phyloP scores from a whole-genome alignment of 225 moss, liverwort and hornwort species.

The Climacium dendroides region DNA sequence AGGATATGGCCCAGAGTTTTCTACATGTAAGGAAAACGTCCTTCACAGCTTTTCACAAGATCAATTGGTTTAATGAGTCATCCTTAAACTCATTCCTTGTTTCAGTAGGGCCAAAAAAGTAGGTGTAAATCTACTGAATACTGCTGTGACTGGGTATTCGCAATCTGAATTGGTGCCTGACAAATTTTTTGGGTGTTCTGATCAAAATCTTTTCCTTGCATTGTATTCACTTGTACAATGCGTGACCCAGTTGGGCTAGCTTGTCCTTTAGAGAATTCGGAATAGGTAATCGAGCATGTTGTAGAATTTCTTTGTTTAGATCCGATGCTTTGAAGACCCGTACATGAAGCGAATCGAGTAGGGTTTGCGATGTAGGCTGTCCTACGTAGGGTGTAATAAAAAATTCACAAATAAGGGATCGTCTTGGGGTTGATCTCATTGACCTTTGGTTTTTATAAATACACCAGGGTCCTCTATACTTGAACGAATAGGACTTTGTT shows the following conservation, averaged over 20 bases:
- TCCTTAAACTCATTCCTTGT: not conserved
- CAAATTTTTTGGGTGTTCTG: not conserved
- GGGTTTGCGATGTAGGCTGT: not conserved
- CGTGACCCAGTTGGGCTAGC: not conserved
- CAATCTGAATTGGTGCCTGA: not conserved
- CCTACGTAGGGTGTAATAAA: not conserved
- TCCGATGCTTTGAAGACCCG: not conserved
- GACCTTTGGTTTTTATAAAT: not conserved
- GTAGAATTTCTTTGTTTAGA: not conserved
- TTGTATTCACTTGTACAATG: not conserved
- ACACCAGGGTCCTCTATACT: not conserved
- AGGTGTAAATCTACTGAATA: not conserved
- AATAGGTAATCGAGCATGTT: not conserved
- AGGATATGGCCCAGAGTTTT: slow-evolving; percentile 49
- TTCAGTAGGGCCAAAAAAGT: not conserved
- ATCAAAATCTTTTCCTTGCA: not conserved
- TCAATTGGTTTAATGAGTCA: not conserved
- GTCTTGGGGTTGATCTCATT: too few relatives aligned
- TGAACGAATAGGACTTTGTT: not conserved
- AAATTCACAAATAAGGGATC: too few relatives aligned
- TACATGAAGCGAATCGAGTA: not conserved
- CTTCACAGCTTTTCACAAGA: not conserved
- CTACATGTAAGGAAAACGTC: slow-evolving; percentile 15
- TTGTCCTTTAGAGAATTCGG: not conserved
- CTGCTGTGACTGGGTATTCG: not conserved